These are phyloP conservation scores for Whalleya microplaca DNA, from an alignment of 2,329 filamentous ascomycete genomes.

Conservation along the genomic window DNA sequence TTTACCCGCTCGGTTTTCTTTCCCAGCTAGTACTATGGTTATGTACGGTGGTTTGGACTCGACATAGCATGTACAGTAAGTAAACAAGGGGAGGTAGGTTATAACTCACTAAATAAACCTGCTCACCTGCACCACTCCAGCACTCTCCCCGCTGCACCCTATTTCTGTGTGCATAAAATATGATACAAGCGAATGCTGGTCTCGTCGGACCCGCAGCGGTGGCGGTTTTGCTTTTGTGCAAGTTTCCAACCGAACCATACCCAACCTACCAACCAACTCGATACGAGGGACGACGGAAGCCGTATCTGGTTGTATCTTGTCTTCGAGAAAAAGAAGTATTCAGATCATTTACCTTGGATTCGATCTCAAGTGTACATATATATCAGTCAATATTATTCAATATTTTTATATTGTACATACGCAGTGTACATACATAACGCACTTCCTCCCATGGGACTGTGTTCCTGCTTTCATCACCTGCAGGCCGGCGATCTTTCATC, in stretches of 20 bases:
- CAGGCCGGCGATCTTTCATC: background rate
- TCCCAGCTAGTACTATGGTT: background rate
- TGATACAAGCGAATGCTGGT: background rate
- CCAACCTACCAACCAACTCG: too few species aligned
- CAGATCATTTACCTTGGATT: too few species aligned
- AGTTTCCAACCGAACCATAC: background rate
- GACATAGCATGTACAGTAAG: background rate
- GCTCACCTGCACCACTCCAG: background rate
- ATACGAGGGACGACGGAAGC: too few species aligned
- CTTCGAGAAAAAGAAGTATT: too few species aligned
- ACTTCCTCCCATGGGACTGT: too few species aligned
- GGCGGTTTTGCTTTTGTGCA: background rate
- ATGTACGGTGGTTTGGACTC: too few species aligned
- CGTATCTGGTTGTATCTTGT: too few species aligned
- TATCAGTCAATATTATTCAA: background rate
- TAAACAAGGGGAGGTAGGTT: background rate
- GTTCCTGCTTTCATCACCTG: conserved; percentile 20
- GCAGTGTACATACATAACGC: too few species aligned
- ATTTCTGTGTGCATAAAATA: background rate
- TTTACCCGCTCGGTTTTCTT: background rate
- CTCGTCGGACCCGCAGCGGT: background rate
- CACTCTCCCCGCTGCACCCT: too few species aligned
- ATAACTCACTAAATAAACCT: background rate
- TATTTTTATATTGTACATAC: background rate
- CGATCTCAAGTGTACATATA: too few species aligned